Evolutionary conservation across 768 basidiomycete species (phyloP), one percentile per base, ranked within the genome.

Genomic region (Mycena olivaceomarginata): DNA sequence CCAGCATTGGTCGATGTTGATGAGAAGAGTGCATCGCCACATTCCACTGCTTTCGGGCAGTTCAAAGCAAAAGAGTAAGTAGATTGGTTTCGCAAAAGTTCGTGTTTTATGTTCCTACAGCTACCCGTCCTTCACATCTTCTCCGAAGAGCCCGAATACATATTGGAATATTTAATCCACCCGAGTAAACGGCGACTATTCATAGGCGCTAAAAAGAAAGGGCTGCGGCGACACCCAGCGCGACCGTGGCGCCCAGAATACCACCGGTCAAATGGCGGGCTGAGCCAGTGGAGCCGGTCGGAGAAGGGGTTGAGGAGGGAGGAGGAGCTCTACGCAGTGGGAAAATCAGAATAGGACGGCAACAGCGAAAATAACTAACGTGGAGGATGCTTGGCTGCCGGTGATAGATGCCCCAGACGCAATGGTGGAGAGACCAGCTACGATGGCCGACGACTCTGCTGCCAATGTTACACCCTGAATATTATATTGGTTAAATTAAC

Each of bases 391-490:
- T 7, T 31, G 7, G 9, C 39, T 25, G 22, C 57, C 45, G 13
- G 67, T 70, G 4, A 46, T 48, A 37, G 71, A 67, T 22, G 76
- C 62, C 37, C 65, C 63, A 10, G 66, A 67, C 37, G 8, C 51
- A 48, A n/a, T 22, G n/a, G 76, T 73, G 6, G 76, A 73, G 7
- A 74, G 37, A n/a, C 66, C 76, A 20, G 71, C 76, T 0, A 66
- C 48, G 20, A 77, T 77, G 10, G 57, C 59, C 1, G 72, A 70
- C 5, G 77, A 78, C 31, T 78, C 69, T 5, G 62, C 69, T 13
- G 77, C 11, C 59, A 78, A 62, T 53, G 72, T 78, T 8, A 74
- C 77, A 0, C 73, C 77, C 77, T 78, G 20, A 8, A 56, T 40
- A 46, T 20, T 57, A 56, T 40, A 40, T 20, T 57, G 12, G 56